Evolutionary conservation across 768 basidiomycete genomes (phyloP).

Genomic region (Trametes maxima): DNA sequence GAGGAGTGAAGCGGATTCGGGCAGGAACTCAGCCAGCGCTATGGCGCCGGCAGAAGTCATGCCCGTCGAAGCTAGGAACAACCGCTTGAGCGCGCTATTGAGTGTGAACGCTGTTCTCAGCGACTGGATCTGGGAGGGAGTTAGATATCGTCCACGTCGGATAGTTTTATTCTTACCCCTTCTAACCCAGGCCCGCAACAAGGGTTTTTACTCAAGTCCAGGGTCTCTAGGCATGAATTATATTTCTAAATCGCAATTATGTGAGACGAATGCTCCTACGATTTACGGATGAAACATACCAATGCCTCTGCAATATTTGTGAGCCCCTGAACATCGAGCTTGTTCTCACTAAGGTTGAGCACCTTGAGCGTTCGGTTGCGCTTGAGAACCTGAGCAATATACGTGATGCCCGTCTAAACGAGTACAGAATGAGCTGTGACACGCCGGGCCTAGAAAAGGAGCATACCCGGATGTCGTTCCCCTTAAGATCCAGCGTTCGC

Average conservation of each 20-base stretch:
- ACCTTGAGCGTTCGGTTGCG: conserved; percentile 94
- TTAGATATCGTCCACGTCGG: background rate
- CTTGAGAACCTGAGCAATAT: conserved; percentile 94
- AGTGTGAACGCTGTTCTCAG: conserved; percentile 91
- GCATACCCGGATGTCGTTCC: conserved; percentile 90
- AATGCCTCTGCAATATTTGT: conserved; percentile 85
- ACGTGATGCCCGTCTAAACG: conserved; percentile 70
- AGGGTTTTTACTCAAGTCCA: conserved; percentile 92
- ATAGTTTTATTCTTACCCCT: conserved; percentile 65
- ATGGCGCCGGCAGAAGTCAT: conserved; percentile 88
- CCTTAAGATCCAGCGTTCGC: conserved; percentile 86
- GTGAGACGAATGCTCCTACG: background rate
- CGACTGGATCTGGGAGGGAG: conserved; percentile 68
- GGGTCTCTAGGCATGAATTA: conserved; percentile 89
- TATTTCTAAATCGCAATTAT: conserved; percentile 67
- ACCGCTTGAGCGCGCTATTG: conserved; percentile 86
- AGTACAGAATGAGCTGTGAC: background rate
- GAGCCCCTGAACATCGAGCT: conserved; percentile 81
- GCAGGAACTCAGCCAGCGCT: conserved; percentile 93
- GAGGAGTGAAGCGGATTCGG: conserved; percentile 82
- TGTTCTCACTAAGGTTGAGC: conserved; percentile 93
- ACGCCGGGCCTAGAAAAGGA: conserved; percentile 8
- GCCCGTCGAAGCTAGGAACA: conserved; percentile 85
- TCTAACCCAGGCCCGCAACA: conserved; percentile 89
- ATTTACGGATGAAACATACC: conserved; percentile 47